Percentiles rank a stretch among this genome's conserved stretches.
Conservation (phyloP, 176 grass and related monocot species). For the Triticum monococcum region DNA sequence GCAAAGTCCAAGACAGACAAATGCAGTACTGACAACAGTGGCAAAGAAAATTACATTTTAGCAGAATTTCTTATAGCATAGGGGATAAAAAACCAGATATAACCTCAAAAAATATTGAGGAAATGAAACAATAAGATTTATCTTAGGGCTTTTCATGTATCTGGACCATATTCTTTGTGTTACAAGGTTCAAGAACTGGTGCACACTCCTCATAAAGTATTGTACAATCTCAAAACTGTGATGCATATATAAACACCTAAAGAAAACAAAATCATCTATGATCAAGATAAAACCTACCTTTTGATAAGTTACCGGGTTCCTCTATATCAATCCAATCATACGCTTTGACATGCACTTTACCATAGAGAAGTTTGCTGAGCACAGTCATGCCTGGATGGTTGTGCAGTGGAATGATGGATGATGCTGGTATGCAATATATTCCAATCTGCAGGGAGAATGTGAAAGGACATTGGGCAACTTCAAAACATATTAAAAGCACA, state of each 20-base stretch:
- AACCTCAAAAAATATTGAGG: not conserved
- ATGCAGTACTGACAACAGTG: not conserved
- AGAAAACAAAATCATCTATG: not conserved
- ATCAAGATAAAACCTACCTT: conserved; percentile 27
- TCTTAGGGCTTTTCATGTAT: not conserved
- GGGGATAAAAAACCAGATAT: not conserved
- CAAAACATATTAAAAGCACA: not conserved
- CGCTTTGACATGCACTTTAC: conserved; percentile 56
- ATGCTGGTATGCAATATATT: conserved; percentile 77
- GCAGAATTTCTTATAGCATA: not conserved
- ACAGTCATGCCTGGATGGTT: conserved; percentile 82
- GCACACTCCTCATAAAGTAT: not conserved
- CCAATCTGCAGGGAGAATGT: conserved; percentile 56
- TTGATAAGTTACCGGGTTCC: conserved; percentile 26
- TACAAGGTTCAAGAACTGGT: not conserved
- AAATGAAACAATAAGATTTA: not conserved
- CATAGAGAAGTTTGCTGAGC: conserved; percentile 72
- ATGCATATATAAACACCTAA: not conserved
- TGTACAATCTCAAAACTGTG: not conserved
- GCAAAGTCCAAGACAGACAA: not conserved
- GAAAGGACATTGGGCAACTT: not conserved
- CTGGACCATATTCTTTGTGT: not conserved
- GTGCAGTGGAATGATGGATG: conserved; percentile 77
- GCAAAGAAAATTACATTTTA: too few relatives aligned
- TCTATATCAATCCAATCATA: conserved; percentile 60